phyloP scores from a whole-genome alignment of 148 eudicot species.

The Cornus kousa region DNA sequence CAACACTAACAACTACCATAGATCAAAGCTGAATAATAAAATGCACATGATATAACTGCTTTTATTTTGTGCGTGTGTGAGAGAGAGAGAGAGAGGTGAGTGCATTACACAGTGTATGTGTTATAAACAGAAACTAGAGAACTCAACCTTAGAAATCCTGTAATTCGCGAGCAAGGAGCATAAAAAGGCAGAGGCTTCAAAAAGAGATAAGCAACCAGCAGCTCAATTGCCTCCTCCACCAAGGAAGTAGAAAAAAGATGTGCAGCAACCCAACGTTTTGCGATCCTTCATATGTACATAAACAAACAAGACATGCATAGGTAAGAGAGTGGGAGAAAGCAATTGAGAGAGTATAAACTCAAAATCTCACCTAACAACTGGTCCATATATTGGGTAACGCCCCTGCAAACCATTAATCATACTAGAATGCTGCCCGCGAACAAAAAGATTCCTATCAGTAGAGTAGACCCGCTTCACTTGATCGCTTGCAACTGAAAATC shows the following conservation, averaged over 20 bases:
- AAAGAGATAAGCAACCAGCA: slow-evolving; percentile 82
- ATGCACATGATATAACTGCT: too few relatives aligned
- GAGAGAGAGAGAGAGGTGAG: neutral
- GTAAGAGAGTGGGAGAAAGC: neutral
- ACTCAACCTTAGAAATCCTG: slow-evolving; percentile 78
- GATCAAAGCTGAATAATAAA: too few relatives aligned
- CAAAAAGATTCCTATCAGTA: slow-evolving; percentile 57
- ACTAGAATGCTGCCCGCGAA: slow-evolving; percentile 76
- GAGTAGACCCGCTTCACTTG: slow-evolving; percentile 65
- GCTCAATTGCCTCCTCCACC: slow-evolving; percentile 76
- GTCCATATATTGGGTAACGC: slow-evolving; percentile 75
- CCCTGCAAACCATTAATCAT: slow-evolving; percentile 95
- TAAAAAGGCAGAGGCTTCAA: slow-evolving; percentile 69
- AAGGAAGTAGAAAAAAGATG: slow-evolving; percentile 79
- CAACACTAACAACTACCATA: too few relatives aligned
- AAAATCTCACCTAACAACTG: slow-evolving; percentile 65
- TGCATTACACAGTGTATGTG: neutral
- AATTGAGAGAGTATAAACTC: neutral
- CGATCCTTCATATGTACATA: slow-evolving; percentile 56
- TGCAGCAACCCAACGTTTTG: slow-evolving; percentile 93
- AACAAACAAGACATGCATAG: slow-evolving; percentile 16
- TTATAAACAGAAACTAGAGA: neutral
- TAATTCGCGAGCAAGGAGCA: slow-evolving; percentile 72
- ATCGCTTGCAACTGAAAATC: slow-evolving; percentile 39
- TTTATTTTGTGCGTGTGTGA: too few relatives aligned